These are phyloP conservation scores for Vaccinium vitisidaea DNA, from an alignment of 148 eudicot species.

Conservation along the genomic window DNA sequence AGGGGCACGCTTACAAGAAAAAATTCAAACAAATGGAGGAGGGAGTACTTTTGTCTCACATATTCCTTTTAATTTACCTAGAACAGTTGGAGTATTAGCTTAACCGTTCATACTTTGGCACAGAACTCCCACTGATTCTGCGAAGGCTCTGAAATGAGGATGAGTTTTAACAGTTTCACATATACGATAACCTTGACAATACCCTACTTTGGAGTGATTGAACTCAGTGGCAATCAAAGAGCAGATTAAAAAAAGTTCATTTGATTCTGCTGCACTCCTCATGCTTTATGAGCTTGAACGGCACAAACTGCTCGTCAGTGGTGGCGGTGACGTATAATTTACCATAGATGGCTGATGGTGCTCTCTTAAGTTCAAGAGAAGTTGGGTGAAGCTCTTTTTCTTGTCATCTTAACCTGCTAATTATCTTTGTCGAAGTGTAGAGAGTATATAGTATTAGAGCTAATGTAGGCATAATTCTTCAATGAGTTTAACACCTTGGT, in stretches of 20 bases:
- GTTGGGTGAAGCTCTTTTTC: neutral
- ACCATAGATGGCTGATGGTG: neutral
- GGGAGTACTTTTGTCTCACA: neutral
- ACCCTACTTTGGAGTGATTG: slow-evolving; percentile 59
- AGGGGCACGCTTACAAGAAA: neutral
- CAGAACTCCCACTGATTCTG: slow-evolving; percentile 54
- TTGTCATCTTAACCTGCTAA: neutral
- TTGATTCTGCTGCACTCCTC: slow-evolving; percentile 70
- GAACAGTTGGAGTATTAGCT: neutral
- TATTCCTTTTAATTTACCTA: neutral
- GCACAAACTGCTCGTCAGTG: slow-evolving; percentile 49
- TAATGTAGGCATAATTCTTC: neutral
- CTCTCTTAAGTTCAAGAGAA: neutral
- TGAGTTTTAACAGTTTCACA: slow-evolving; percentile 45
- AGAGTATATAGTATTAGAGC: neutral
- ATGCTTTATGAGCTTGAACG: slow-evolving; percentile 61
- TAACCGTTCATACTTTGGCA: neutral
- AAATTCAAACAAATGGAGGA: neutral
- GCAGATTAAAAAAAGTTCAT: slow-evolving; percentile 80
- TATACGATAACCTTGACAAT: slow-evolving; percentile 64
- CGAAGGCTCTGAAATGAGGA: slow-evolving; percentile 50
- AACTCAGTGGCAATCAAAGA: slow-evolving; percentile 51
- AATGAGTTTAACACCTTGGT: too few species aligned
- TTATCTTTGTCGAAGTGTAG: neutral
- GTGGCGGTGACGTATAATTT: neutral